Evolutionary conservation across 352 stramenopile genomes (phyloP).

Genomic region (Aphanomyces astaci): DNA sequence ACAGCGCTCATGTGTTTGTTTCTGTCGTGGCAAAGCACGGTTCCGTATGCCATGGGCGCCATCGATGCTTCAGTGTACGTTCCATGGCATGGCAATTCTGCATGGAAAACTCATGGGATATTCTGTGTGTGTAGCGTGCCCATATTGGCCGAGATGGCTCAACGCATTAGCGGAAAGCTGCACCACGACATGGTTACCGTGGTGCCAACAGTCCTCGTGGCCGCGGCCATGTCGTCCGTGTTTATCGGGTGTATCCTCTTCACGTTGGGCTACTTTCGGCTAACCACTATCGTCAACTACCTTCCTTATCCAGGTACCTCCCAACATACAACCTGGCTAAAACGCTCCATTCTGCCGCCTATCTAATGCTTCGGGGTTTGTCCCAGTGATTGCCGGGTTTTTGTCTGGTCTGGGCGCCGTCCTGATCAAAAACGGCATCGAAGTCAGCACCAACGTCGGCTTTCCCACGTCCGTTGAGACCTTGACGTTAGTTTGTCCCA

Average conservation of each 20-base stretch:
- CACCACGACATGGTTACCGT: slow-evolving; percentile 51
- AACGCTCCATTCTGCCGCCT: no score
- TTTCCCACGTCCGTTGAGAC: slow-evolving; percentile 27
- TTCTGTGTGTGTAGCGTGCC: slow-evolving; percentile 34
- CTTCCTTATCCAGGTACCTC: slow-evolving; percentile 59
- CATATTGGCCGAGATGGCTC: slow-evolving; percentile 64
- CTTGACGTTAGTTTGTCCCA: slow-evolving; percentile 39
- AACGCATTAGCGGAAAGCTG: slow-evolving; percentile 51
- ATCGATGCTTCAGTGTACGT: slow-evolving; percentile 74
- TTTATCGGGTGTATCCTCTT: slow-evolving; percentile 57
- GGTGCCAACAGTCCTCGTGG: slow-evolving; percentile 62
- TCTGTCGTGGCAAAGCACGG: slow-evolving; percentile 62
- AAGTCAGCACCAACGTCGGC: slow-evolving; percentile 60
- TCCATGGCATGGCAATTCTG: neutral
- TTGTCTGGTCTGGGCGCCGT: slow-evolving; percentile 69
- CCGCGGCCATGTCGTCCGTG: slow-evolving; percentile 59
- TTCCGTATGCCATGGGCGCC: slow-evolving; percentile 61
- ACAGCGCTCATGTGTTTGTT: slow-evolving; percentile 60
- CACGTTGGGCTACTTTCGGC: slow-evolving; percentile 53
- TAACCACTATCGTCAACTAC: slow-evolving; percentile 78
- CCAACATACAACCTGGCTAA: neutral
- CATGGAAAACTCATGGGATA: neutral
- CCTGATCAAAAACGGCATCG: slow-evolving; percentile 69
- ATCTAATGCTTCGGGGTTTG: no score
- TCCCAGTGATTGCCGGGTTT: slow-evolving; percentile 62